These are phyloP conservation scores for Candida sanyaensis DNA, from an alignment of 1,139 yeast species.

Conservation along the genomic window DNA sequence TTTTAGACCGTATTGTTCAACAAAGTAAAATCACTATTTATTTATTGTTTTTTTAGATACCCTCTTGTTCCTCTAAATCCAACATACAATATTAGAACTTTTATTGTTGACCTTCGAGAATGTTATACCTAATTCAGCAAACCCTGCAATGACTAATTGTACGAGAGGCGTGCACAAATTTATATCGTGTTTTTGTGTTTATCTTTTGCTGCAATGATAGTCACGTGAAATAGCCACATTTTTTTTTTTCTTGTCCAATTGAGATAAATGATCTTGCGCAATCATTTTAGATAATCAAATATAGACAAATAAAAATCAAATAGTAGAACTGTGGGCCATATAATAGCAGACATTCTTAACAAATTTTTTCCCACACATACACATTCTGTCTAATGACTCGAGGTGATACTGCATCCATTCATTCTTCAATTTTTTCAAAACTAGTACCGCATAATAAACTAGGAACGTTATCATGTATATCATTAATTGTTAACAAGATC, in stretches of 20 bases:
- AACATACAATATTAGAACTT: no score
- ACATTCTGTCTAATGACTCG: background rate
- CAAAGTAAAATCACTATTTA: no score
- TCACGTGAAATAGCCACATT: slow-evolving; percentile 1
- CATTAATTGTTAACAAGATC: slow-evolving; percentile 51
- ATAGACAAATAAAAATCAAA: background rate
- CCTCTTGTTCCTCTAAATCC: no score
- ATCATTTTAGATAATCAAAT: no score
- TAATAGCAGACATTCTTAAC: background rate
- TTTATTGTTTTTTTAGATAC: no score
- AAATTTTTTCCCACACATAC: no score
- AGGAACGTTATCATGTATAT: slow-evolving; percentile 26
- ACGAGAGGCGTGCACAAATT: background rate
- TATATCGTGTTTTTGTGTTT: background rate
- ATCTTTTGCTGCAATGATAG: background rate
- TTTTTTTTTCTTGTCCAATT: background rate
- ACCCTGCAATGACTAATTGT: no score
- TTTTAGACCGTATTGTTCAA: no score
- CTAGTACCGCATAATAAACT: slow-evolving; percentile 14
- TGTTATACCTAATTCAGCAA: no score
- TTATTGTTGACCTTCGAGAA: no score
- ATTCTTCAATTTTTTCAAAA: slow-evolving; percentile 6
- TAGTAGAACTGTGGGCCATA: background rate
- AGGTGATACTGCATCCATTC: slow-evolving; percentile 8
- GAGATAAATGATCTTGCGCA: background rate